A percentile compares a stretch with the other conserved stretches of the same genome.
These are phyloP conservation scores for Mangifera indica DNA, from an alignment of 345 rosid species.

Conservation along the genomic window DNA sequence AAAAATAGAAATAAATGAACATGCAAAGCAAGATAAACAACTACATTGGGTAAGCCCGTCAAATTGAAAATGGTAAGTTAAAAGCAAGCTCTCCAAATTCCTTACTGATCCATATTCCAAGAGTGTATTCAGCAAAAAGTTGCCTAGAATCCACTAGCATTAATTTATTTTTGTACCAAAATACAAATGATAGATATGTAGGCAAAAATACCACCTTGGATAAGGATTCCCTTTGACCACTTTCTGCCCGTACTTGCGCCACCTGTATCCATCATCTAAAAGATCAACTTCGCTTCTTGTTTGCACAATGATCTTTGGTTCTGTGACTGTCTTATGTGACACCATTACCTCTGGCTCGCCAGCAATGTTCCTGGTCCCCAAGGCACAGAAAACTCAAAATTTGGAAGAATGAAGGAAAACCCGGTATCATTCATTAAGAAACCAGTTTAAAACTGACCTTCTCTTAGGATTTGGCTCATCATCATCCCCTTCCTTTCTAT, in stretches of 20 bases:
- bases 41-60: too few species aligned
- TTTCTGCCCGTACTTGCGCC: constrained; percentile 99
- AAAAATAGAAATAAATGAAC: not conserved
- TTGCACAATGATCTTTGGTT: constrained; percentile 85
- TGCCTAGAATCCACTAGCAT: too few species aligned
- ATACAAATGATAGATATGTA: constrained; percentile 16
- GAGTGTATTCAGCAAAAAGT: not conserved
- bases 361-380: constrained; percentile 47
- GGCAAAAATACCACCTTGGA: constrained; percentile 61
- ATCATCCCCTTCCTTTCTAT: constrained; percentile 41
- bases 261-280: constrained; percentile 92
- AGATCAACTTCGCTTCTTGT: constrained; percentile 98
- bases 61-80: too few species aligned
- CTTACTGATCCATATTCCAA: not conserved
- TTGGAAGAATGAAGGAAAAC: not conserved
- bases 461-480: constrained; percentile 69
- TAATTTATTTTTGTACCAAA: too few species aligned
- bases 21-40: constrained; percentile 4
- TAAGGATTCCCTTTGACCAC: constrained; percentile 96
- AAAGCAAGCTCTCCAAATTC: not conserved
- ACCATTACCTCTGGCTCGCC: constrained; percentile 42
- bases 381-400: constrained; percentile 9
- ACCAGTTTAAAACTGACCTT: constrained; percentile 44
- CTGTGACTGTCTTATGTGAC: constrained; percentile 74
- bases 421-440: not conserved